Percentiles rank a stretch among this genome's conserved stretches.
phyloP scores from a whole-genome alignment of 169 alveolate genomes.

The Plasmodium vivax region DNA sequence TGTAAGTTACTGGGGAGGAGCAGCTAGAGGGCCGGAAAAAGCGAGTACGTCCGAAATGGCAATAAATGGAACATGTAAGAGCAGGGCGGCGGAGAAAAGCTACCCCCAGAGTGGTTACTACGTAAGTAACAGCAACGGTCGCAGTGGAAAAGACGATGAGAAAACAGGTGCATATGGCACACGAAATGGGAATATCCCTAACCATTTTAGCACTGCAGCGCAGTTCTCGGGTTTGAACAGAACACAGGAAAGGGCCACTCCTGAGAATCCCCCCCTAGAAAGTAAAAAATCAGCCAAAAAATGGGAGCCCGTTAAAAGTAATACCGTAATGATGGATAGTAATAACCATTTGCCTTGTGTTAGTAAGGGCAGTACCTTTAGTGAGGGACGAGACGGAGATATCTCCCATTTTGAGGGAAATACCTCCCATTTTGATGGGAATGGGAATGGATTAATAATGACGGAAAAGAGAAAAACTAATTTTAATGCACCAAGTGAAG shows the following conservation, averaged over 20 bases:
- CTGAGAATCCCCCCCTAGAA: not conserved
- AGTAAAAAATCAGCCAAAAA: not conserved
- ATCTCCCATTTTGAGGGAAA: not conserved
- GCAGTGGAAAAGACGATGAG: not conserved
- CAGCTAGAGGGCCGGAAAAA: not conserved
- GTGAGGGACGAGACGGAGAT: not conserved
- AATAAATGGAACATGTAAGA: not conserved
- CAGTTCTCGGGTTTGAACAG: not conserved
- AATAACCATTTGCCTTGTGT: not conserved
- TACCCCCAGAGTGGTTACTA: not conserved
- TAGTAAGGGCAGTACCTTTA: not conserved
- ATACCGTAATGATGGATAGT: not conserved
- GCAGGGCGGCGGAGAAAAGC: not conserved
- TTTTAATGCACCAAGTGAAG: not conserved
- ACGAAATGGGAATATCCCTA: not conserved
- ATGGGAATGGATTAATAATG: not conserved
- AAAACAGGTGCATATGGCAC: not conserved
- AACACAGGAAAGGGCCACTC: not conserved
- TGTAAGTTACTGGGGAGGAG: not conserved
- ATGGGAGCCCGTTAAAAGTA: not conserved
- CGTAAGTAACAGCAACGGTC: not conserved
- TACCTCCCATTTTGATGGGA: not conserved
- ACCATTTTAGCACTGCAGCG: not conserved
- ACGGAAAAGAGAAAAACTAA: not conserved
- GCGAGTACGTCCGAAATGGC: not conserved